Conservation (phyloP, 1,284 basidiomycete species). For the Schizophyllum amplum region DNA sequence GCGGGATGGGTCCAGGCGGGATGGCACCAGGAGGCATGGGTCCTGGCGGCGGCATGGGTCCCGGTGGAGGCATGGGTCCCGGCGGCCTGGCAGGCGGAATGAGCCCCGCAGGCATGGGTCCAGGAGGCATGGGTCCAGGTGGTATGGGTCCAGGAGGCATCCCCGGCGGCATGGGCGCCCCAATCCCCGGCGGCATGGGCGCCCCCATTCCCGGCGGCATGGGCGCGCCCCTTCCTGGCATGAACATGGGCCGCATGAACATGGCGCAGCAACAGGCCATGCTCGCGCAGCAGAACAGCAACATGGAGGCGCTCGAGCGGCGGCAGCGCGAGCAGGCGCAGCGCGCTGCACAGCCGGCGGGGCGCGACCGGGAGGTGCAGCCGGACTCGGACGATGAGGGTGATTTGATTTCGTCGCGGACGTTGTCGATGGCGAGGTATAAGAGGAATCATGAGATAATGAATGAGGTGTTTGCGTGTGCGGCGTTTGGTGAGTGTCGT, state of each 20-base stretch:
- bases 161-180: slow-evolving; percentile 23
- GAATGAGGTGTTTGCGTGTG: slow-evolving; percentile 69
- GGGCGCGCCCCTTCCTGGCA: slow-evolving; percentile 14
- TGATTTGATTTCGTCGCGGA: slow-evolving; percentile 62
- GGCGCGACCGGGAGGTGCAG: background rate
- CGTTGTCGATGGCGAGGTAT: slow-evolving; percentile 63
- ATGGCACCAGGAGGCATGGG: background rate
- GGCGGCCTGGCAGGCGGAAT: slow-evolving; percentile 2
- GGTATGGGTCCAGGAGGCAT: slow-evolving; percentile 14
- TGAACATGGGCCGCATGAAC: slow-evolving; percentile 21
- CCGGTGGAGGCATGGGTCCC: slow-evolving; percentile 14
- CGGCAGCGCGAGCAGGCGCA: slow-evolving; percentile 41
- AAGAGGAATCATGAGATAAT: slow-evolving; percentile 74
- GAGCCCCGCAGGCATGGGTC: background rate
- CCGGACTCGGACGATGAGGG: slow-evolving; percentile 40
- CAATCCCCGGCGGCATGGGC: slow-evolving; percentile 22
- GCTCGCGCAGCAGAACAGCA: slow-evolving; percentile 61
- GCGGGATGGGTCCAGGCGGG: background rate
- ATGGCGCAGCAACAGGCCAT: slow-evolving; percentile 44
- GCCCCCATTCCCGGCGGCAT: slow-evolving; percentile 21
- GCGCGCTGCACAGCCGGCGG: slow-evolving; percentile 16
- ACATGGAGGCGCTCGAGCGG: slow-evolving; percentile 59
- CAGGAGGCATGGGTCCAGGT: slow-evolving; percentile 11
- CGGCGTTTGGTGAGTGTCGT: slow-evolving; percentile 48
- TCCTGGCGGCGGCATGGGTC: slow-evolving; percentile 12